Base-by-base conservation (phyloP, 1,139 yeast genomes). In the Magnusiomyces suaveolens region DNA sequence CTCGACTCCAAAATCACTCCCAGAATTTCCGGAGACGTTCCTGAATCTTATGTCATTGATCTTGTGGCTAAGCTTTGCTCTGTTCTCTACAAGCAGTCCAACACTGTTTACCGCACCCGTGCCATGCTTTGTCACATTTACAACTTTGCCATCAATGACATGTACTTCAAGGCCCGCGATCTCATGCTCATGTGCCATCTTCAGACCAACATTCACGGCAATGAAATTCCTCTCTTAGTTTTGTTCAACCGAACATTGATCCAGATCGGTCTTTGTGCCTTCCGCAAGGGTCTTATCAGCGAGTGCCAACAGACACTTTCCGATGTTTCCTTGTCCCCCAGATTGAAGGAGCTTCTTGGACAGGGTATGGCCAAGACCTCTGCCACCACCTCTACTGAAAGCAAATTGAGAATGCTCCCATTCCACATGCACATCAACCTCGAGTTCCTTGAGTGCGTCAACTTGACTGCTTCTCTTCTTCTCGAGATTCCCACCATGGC, bases 341-440 rank as follows among this genome's bases (percentile, higher is more conserved):
- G 95, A 68, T 82, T 87, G 64, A 89, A 87, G 76, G 98, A 94
- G 73, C 79, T 92, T 60, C 79, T 94, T 62, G 97, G 97, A 57
- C 99, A 92, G 75, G 96, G 96, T 57, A 80, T 83, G 66, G 85
- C 80, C 68, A 81, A 88, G 69, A 82, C 68, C 38, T 24, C 48
- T 74, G 61, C 51, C 62, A 20, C 39, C n/a, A 29, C 72, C 48
- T 72, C 81, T 54, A 71, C 75, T 23, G 79, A 78, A 60, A 92
- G 84, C 68, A 85, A 81, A 67, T 95, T 85, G 70, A 85, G 90
- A 69, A 80, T 89, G 69, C 78, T 92, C 68, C 99, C 99, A 58
- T 94, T 87, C 85, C 98, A 94, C 74, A 90, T 88, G 85, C 99
- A 94, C 74, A 89, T 94, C 71, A 94, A 94, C 72, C 77, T 90